Percentiles rank a stretch among this genome's conserved stretches.
Evolutionary conservation across 352 stramenopile species (phyloP).

Genomic region (Albugo laibachii): DNA sequence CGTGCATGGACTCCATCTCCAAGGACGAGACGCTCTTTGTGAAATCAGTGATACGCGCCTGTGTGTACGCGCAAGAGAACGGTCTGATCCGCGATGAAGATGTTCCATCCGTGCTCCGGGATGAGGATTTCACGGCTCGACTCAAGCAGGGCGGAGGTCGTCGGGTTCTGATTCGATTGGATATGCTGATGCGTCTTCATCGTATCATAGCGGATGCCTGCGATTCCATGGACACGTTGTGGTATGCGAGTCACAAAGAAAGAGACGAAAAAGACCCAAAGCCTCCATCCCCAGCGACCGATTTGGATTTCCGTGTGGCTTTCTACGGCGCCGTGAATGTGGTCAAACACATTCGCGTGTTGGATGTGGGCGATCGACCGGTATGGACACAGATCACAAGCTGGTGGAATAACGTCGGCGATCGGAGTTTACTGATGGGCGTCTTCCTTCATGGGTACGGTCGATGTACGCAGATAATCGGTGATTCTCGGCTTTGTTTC

Average conservation of each 20-base stretch:
- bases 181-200: conserved; percentile 69
- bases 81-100: conserved; percentile 56
- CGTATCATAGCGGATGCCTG: conserved; percentile 33
- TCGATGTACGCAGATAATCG: conserved; percentile 61
- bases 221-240: conserved; percentile 34
- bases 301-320: conserved; percentile 48
- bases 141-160: conserved; percentile 69
- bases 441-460: conserved; percentile 77
- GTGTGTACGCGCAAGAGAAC: conserved; percentile 36
- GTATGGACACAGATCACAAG: conserved; percentile 64
- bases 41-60: conserved; percentile 53
- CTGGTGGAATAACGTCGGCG: conserved; percentile 70
- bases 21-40: conserved; percentile 72
- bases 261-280: not conserved
- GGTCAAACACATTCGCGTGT: conserved; percentile 30
- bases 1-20: conserved; percentile 23
- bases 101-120: conserved; percentile 50
- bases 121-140: conserved; percentile 77
- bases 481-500: conserved; percentile 55
- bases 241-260: conserved; percentile 2
- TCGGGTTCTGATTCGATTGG: conserved; percentile 60
- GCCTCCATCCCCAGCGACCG: conserved; percentile 14
- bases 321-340: conserved; percentile 57
- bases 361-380: conserved; percentile 51
- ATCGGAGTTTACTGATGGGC: conserved; percentile 57